phyloP scores from a whole-genome alignment of 345 rosid genomes.

The Streptanthus diversifolius region DNA sequence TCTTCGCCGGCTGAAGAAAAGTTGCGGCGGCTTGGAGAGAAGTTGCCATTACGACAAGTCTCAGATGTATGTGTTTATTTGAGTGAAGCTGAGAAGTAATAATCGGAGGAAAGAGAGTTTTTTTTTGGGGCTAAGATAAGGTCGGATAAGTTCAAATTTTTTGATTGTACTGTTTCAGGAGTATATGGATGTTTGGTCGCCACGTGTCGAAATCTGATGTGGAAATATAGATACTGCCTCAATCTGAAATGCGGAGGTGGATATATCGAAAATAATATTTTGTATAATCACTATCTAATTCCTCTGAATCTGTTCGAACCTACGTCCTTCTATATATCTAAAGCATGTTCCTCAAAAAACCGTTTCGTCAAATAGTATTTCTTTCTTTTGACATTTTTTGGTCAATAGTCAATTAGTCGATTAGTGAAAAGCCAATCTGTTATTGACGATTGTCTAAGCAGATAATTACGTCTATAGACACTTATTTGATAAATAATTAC shows the following conservation, averaged over 20 bases:
- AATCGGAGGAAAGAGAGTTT: neutral
- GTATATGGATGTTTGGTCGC: conserved; percentile 47
- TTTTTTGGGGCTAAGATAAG: conserved; percentile 52
- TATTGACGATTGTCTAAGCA: too few species aligned
- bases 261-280: neutral
- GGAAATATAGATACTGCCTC: conserved; percentile 34
- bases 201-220: conserved; percentile 44
- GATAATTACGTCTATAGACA: too few species aligned
- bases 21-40: conserved; percentile 88
- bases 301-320: neutral
- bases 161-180: neutral
- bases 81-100: conserved; percentile 18
- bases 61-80: conserved; percentile 9
- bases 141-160: conserved; percentile 18
- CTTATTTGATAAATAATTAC: too few species aligned
- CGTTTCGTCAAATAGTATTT: too few species aligned
- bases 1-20: conserved; percentile 68
- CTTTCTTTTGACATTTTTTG: too few species aligned
- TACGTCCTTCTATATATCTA: too few species aligned
- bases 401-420: too few species aligned
- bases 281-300: neutral
- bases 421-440: too few species aligned
- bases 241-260: conserved; percentile 23
- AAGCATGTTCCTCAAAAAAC: too few species aligned
- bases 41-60: conserved; percentile 54